Base-by-base conservation (phyloP, 352 stramenopile genomes). In the Phytophthora meadii region DNA sequence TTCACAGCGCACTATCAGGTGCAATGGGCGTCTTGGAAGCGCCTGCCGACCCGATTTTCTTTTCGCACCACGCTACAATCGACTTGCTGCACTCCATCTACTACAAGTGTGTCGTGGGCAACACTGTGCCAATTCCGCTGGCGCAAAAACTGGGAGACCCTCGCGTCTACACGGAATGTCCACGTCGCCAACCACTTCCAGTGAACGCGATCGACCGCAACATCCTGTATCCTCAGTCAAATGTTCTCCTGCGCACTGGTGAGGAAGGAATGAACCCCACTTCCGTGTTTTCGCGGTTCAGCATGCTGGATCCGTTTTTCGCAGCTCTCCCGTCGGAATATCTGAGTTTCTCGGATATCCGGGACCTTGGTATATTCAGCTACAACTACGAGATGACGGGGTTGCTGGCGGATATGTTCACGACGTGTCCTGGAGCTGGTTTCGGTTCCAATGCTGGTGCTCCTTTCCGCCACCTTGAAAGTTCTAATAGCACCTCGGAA, bases 331-430 rank as follows among this genome's bases (percentile, higher is more conserved):
- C 86, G 12, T 73, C 64, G 0, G 76, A 89, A 24, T 95, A 95
- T 61, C 28, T 88, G 65, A 82, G 82, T 52, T 66, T 85, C 46
- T 89, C 84, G 12, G 88, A 95, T 51, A 79, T 90, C 53, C 85
- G 82, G 19, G 76, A 94, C 47, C 70, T 96, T 40, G 85, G 85
- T 12, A 63, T 60, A 0, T 89, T 85, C 68, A 94, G 84, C 76
- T 96, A 94, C 79, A 94, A 93, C 70, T 95, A 95, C 61, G 73
- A 93, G 63, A 86, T 94, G 70, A 82, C 74, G 15, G 88, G 88
- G 0, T 48, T 90, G 57, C 60, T 95, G 27, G 83, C 68, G 5
- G 70, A 82, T 52, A 88, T 95, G 83, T 94, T 80, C 61, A 89
- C 79, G 57, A 87, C 79, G 4, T 95, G 88, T 25, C 79, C 79